Percentiles rank a stretch among this genome's conserved stretches.
Conservation (phyloP, 106 monocot species). For the Agapanthus africanus region DNA sequence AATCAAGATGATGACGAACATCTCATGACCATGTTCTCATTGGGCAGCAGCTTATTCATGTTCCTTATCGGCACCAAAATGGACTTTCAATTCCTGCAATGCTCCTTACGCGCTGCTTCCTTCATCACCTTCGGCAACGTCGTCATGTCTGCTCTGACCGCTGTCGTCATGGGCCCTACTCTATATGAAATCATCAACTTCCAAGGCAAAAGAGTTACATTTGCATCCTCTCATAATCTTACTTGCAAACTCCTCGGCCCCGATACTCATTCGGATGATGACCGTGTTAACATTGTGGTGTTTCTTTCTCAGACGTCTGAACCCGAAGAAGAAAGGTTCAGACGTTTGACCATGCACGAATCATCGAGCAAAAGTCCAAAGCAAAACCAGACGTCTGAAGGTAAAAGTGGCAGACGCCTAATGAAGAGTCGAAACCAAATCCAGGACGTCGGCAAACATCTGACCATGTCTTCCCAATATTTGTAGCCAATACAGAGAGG, state of each 20-base stretch:
- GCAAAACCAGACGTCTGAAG: too few relatives aligned
- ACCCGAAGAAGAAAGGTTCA: too few relatives aligned
- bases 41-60: slow-evolving; percentile 31
- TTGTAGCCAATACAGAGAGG: too few relatives aligned
- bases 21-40: slow-evolving; percentile 4
- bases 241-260: slow-evolving; percentile 31
- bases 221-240: slow-evolving; percentile 10
- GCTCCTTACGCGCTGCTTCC: neutral
- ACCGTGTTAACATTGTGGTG: slow-evolving; percentile 31
- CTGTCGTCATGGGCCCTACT: neutral
- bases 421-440: too few relatives aligned
- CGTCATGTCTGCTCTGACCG: neutral
- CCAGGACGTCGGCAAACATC: too few relatives aligned
- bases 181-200: neutral
- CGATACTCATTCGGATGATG: slow-evolving; percentile 27
- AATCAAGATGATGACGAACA: neutral
- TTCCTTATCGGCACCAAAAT: slow-evolving; percentile 30
- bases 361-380: too few relatives aligned
- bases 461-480: too few relatives aligned
- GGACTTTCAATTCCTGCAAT: slow-evolving; percentile 5
- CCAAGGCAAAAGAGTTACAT: neutral
- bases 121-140: neutral
- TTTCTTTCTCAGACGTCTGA: too few relatives aligned
- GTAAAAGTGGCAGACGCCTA: too few relatives aligned
- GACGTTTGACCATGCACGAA: too few relatives aligned